Evolutionary conservation across 2,329 filamentous ascomycete genomes (phyloP).

Genomic region (Trichoderma sp.): DNA sequence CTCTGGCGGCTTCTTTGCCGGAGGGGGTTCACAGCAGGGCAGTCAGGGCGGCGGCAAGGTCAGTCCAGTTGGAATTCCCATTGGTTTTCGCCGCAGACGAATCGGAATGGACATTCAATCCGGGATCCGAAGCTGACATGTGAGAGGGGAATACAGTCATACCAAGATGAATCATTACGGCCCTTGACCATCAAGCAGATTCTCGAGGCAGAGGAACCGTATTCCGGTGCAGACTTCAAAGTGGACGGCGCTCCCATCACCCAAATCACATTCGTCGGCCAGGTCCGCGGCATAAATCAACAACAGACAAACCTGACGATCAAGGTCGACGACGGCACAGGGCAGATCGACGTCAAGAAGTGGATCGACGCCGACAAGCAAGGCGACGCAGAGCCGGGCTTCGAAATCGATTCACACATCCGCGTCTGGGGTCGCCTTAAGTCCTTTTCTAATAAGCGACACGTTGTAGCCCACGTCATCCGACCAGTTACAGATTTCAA

Average conservation of each 20-base stretch:
- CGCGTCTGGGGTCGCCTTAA: slow-evolving; percentile 83
- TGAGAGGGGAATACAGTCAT: slow-evolving; percentile 41
- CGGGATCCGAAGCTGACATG: neutral
- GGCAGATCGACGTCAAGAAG: slow-evolving; percentile 84
- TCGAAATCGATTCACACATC: slow-evolving; percentile 74
- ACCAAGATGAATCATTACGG: slow-evolving; percentile 80
- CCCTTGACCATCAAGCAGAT: slow-evolving; percentile 96
- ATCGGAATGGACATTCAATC: neutral
- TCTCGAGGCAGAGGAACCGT: slow-evolving; percentile 73
- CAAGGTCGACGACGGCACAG: slow-evolving; percentile 92
- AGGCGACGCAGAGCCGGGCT: slow-evolving; percentile 47
- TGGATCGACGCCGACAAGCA: slow-evolving; percentile 68
- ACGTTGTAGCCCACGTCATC: slow-evolving; percentile 77
- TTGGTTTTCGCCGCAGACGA: neutral
- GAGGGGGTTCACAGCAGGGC: slow-evolving; percentile 55
- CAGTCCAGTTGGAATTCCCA: neutral
- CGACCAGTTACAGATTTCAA: slow-evolving; percentile 80
- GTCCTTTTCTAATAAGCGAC: slow-evolving; percentile 76
- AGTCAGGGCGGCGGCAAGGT: slow-evolving; percentile 52
- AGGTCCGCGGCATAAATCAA: slow-evolving; percentile 81
- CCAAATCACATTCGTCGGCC: slow-evolving; percentile 77
- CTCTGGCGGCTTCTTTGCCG: slow-evolving; percentile 59
- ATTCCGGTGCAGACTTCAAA: slow-evolving; percentile 70
- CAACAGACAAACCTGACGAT: slow-evolving; percentile 91
- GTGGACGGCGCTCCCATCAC: slow-evolving; percentile 75